These are phyloP conservation scores for Aspergillus fructus DNA, from an alignment of 2,329 filamentous ascomycete genomes.

Conservation along the genomic window DNA sequence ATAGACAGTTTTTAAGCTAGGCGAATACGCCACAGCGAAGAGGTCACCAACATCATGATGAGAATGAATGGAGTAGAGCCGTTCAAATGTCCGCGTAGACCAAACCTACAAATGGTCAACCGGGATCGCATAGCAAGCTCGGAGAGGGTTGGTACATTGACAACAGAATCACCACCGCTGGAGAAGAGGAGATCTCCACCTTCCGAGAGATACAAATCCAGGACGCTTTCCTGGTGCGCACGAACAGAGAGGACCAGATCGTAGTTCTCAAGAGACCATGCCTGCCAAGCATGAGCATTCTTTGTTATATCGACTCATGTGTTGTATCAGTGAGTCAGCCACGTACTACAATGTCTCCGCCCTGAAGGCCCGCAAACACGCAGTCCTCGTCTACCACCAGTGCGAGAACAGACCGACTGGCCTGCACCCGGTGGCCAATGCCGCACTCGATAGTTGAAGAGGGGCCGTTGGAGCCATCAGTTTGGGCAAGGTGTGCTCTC, in stretches of 20 bases:
- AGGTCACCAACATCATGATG: constrained; percentile 93
- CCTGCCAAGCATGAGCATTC: constrained; percentile 37
- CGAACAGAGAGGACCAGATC: constrained; percentile 75
- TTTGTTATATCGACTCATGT: neutral
- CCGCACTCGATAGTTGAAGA: constrained; percentile 34
- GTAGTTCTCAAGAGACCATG: constrained; percentile 88
- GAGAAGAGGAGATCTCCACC: constrained; percentile 80
- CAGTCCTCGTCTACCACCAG: constrained; percentile 76
- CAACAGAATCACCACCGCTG: constrained; percentile 86
- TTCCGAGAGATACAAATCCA: constrained; percentile 77
- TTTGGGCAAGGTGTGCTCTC: constrained; percentile 16
- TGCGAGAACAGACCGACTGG: constrained; percentile 58
- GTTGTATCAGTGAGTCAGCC: neutral
- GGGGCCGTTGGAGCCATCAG: constrained; percentile 19
- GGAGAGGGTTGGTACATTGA: constrained; percentile 61
- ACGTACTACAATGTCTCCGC: constrained; percentile 79
- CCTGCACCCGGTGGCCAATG: constrained; percentile 43
- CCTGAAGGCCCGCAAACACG: constrained; percentile 90
- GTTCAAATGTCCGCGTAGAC: constrained; percentile 72
- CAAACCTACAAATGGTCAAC: constrained; percentile 58
- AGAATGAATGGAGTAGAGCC: constrained; percentile 87
- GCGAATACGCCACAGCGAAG: constrained; percentile 89
- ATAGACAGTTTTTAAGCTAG: constrained; percentile 76
- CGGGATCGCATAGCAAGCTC: neutral
- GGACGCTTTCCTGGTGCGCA: constrained; percentile 86